A percentile compares a stretch with the other conserved stretches of the same genome.
phyloP scores from a whole-genome alignment of 305 asterid species.

The Solanum aculeatissimum region DNA sequence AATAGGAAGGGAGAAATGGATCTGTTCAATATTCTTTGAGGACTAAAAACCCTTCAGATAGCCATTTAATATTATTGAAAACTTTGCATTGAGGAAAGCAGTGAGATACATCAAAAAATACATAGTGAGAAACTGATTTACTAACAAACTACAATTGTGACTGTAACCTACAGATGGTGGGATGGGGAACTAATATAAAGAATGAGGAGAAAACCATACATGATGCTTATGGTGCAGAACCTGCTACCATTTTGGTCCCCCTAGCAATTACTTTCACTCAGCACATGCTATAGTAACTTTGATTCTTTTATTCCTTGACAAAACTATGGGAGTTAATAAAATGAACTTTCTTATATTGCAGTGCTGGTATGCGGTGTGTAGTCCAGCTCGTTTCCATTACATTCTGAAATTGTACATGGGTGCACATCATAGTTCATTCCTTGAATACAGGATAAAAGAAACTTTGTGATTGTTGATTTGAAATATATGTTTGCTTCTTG shows the following conservation, averaged over 20 bases:
- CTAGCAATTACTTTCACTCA: not conserved
- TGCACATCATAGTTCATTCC: not conserved
- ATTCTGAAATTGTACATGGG: not conserved
- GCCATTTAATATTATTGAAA: not conserved
- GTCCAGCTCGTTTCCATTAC: not conserved
- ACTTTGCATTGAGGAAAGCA: not conserved
- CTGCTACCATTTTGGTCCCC: not conserved
- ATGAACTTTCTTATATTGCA: not conserved
- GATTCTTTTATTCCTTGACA: not conserved
- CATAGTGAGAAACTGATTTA: not conserved
- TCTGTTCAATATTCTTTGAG: not conserved
- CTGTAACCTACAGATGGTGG: not conserved
- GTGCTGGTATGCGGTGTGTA: not conserved
- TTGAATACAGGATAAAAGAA: not conserved
- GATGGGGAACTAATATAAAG: not conserved
- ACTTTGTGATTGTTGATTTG: not conserved
- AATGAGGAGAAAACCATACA: not conserved
- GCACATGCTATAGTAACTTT: not conserved
- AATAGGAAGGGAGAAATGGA: not conserved
- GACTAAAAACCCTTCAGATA: not conserved
- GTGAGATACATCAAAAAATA: not conserved
- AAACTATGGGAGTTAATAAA: not conserved
- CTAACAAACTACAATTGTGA: not conserved
- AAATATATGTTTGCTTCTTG: not conserved
- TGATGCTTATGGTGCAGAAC: not conserved